Evolutionary conservation across 2,329 filamentous ascomycete genomes (phyloP).

Genomic region (Sporothrix mexicana): DNA sequence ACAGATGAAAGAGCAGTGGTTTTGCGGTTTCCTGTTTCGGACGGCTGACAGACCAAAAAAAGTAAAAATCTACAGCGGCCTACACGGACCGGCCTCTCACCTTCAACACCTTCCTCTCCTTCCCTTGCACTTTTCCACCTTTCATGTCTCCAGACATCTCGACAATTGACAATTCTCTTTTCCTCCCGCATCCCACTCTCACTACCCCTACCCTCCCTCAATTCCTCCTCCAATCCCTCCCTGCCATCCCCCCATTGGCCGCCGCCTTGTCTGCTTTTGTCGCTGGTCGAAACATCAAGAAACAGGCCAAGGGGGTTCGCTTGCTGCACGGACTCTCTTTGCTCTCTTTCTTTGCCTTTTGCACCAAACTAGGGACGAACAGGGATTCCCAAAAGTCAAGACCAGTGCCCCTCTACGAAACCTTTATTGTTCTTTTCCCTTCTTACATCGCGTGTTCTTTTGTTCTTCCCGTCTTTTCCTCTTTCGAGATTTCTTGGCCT

Average conservation of each 20-base stretch:
- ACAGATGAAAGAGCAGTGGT: neutral
- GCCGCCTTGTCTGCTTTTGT: constrained; percentile 15
- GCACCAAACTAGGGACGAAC: constrained; percentile 29
- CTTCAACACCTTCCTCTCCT: neutral
- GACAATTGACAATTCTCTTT: neutral
- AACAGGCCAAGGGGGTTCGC: constrained; percentile 22
- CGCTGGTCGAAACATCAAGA: constrained; percentile 33
- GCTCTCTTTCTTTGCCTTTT: neutral
- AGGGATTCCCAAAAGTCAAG: constrained; percentile 3
- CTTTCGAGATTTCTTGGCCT: neutral
- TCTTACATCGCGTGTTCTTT: neutral
- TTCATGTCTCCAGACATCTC: neutral
- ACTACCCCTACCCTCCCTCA: neutral
- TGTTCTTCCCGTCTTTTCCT: neutral
- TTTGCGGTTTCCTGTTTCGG: constrained; percentile 28
- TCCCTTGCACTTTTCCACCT: neutral
- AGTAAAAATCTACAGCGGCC: constrained; percentile 15
- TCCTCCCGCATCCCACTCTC: neutral
- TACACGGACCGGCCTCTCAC: neutral
- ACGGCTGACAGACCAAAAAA: constrained; percentile 26
- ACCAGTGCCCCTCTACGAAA: neutral
- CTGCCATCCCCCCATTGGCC: neutral
- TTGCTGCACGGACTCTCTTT: constrained; percentile 27
- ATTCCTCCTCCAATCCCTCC: too few species aligned
- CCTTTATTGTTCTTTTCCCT: neutral